Base-by-base conservation (phyloP, 2,329 filamentous ascomycete species). In the Cytospora piceae region DNA sequence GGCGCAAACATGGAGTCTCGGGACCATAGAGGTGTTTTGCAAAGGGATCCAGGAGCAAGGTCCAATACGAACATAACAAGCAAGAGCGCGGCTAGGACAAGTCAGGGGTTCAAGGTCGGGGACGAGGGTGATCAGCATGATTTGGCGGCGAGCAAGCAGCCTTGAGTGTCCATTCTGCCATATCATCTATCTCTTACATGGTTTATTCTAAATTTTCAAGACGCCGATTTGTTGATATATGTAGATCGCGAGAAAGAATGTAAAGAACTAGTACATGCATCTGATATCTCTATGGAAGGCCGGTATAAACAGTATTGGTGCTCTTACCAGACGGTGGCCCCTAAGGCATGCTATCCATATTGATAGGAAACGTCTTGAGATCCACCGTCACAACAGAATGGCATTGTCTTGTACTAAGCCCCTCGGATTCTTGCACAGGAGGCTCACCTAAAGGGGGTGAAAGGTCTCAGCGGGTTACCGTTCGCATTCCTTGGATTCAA, bases 1-100 rank as follows among this genome's bases (percentile, higher is more conserved):
- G 60, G 60, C 12, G 60, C 60, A n/a, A 62, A 51, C 52, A 62
- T 49, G 39, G 60, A 62, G 37, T 39, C 60, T 6, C 24, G 52
- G 34, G 39, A 62, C 20, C 39, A 32, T 3, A 62, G 22, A 7
- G 60, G 52, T 22, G n/a, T 62, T 17, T 17, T 62, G 20, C 27
- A 62, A n/a, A 51, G 29, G 11, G 17, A 46, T 24, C 37, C 37
- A 27, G 60, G 29, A 34, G 27, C 9, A 62, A 46, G 52, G 39
- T 8, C n/a, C 15, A 49, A 49, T 14, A n/a, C n/a, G n/a, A 14
- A n/a, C 9, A 24, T 49, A 22, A 49, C n/a, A 14, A 49, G n/a
- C 5, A 62, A 56, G 20, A 57, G 60, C 11, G 29, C 56, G 22
- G 29, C 52, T 24, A 56, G 37, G 29, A 62, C 54, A 15, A 9